Base-by-base conservation (phyloP, 768 basidiomycete species). In the Pleurotus tuber-regium region DNA sequence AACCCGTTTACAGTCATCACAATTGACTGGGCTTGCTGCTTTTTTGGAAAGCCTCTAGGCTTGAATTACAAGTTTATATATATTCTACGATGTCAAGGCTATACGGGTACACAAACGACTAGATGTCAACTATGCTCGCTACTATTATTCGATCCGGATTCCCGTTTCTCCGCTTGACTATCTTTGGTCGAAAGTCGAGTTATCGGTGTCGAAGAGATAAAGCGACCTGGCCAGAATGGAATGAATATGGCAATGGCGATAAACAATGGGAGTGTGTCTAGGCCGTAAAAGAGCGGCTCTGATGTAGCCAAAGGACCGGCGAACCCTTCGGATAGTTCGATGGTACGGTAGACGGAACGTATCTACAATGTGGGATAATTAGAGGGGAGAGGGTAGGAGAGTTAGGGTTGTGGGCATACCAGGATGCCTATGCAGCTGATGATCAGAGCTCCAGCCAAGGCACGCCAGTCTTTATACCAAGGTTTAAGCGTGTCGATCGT, bases 261-360 rank as follows among this genome's bases (percentile, higher is more conserved):
- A 53, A 83, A 75, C 6, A 88, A 71, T 6, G 86, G 87, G 4
- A 87, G 70, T 0, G 84, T 78, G 62, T 91, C 70, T 31, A 89
- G 70, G 1, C 68, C 78, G 61, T 87, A 90, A 63, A 90, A 87
- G 57, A 74, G 80, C 2, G 60, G 64, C 62, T 89, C 86, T 3
- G 75, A 76, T 2, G 74, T 82, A 4, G 79, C 74, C 16, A 89
- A 72, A 30, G 70, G 68, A 2, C 84, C 84, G 19, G 64, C 53
- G 63, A 70, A 87, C n/a, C 88, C 88, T 63, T 86, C 69, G 2
- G 80, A 77, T 24, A 82, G 72, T 57, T 90, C 87, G 14, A 75
- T 69, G 9, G 75, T 74, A 61, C 76, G 69, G 68, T 82, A 90
- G 1, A 74, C 64, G 31, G 83, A 87, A 50, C 87, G 86, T 55